Evolutionary conservation across 2,329 filamentous ascomycete genomes (phyloP).

Genomic region (Venturiaceae sp.): DNA sequence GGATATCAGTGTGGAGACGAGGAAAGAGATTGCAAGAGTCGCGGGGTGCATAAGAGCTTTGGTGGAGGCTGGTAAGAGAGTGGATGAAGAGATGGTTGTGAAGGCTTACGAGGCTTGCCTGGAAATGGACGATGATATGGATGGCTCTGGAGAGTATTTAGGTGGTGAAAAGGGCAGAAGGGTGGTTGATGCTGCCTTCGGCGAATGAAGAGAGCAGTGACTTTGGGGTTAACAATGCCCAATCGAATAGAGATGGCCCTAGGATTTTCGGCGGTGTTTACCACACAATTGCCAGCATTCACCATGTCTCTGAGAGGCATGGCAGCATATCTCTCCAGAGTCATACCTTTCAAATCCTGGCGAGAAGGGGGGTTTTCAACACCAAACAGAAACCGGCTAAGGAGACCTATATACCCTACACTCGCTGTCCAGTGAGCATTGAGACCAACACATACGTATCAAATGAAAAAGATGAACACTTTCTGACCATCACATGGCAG

Average conservation of each 20-base stretch:
- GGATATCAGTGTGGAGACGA: constrained; percentile 62
- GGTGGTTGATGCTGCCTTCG: constrained; percentile 24
- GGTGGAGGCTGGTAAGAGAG: constrained; percentile 69
- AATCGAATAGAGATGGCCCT: neutral
- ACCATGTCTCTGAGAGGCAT: too few species aligned
- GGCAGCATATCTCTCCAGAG: too few species aligned
- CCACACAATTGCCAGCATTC: too few species aligned
- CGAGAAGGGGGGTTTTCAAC: too few species aligned
- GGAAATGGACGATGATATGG: constrained; percentile 56
- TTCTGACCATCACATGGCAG: too few species aligned
- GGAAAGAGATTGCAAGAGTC: constrained; percentile 80
- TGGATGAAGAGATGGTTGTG: constrained; percentile 84
- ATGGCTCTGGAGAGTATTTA: constrained; percentile 27
- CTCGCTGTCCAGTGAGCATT: too few species aligned
- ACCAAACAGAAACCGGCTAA: too few species aligned
- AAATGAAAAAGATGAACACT: too few species aligned
- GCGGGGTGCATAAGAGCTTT: constrained; percentile 73
- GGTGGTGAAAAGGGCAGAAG: constrained; percentile 26
- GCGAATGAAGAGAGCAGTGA: constrained; percentile 6
- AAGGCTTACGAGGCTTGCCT: constrained; percentile 74
- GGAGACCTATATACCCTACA: too few species aligned
- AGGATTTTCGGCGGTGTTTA: neutral
- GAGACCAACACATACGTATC: too few species aligned
- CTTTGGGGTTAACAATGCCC: neutral
- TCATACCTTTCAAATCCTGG: too few species aligned